phyloP scores from a whole-genome alignment of 139 green algal genomes.

The Chlorella ohadii region DNA sequence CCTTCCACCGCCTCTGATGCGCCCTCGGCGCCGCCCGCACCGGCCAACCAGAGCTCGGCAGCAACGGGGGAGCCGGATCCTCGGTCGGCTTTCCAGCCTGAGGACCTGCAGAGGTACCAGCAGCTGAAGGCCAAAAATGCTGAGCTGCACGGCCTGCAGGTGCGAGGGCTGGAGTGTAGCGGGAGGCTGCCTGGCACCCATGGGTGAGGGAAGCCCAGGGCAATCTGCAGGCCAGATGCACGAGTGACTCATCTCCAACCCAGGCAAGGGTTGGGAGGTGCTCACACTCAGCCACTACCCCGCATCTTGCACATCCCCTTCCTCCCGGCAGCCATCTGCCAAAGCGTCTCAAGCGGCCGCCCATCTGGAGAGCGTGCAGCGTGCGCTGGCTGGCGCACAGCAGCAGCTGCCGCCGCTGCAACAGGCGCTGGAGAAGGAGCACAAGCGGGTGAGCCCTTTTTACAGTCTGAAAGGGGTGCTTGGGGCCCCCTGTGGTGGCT shows the following conservation, averaged over 20 bases:
- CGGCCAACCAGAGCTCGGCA: background rate
- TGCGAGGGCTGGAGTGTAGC: background rate
- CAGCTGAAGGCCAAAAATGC: background rate
- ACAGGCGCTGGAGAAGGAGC: background rate
- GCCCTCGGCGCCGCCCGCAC: background rate
- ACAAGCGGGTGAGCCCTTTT: background rate
- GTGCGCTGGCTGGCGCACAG: background rate
- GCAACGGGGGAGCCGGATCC: background rate
- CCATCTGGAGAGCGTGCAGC: background rate
- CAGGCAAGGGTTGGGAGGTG: too few species aligned
- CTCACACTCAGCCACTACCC: too few species aligned
- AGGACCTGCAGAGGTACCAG: background rate
- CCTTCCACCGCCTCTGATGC: too few species aligned
- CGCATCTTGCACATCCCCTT: too few species aligned
- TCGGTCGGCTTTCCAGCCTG: background rate
- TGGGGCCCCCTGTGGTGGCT: too few species aligned
- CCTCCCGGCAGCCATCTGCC: background rate
- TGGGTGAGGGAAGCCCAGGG: too few species aligned
- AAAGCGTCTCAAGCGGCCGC: background rate
- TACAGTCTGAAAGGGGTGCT: too few species aligned
- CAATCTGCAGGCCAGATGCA: too few species aligned
- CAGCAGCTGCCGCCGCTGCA: background rate
- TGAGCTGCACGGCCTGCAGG: background rate
- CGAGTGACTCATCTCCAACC: too few species aligned
- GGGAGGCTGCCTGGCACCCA: too few species aligned